phyloP scores from a whole-genome alignment of 352 stramenopile genomes.

The Globisporangium canariense region DNA sequence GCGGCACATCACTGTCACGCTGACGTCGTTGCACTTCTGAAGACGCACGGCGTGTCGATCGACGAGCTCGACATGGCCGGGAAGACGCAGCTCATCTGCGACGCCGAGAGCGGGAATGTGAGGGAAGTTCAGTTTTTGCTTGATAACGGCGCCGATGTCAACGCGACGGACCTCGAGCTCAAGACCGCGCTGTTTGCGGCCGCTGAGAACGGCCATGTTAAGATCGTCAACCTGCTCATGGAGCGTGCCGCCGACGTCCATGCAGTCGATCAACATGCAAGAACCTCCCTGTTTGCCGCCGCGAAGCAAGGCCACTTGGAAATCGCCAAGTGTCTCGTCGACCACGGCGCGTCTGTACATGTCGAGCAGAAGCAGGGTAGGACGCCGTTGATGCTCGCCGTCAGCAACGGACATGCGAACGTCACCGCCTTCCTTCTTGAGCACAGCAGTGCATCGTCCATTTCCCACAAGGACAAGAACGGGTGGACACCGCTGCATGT shows the following conservation, averaged over 20 bases:
- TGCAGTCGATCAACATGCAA: background rate
- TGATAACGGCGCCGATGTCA: background rate
- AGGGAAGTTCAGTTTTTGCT: background rate
- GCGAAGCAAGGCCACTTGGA: slow-evolving; percentile 5
- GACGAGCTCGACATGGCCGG: background rate
- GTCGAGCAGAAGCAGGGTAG: background rate
- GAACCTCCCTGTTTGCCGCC: slow-evolving; percentile 3
- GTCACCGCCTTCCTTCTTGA: slow-evolving; percentile 6
- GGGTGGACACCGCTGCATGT: slow-evolving; percentile 3
- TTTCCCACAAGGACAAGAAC: slow-evolving; percentile 1
- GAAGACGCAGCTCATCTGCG: background rate
- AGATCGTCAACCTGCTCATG: background rate
- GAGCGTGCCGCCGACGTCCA: background rate
- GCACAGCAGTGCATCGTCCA: background rate
- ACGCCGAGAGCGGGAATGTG: background rate
- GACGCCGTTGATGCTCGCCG: slow-evolving; percentile 7
- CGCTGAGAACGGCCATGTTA: background rate
- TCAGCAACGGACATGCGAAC: slow-evolving; percentile 5
- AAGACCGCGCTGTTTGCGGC: slow-evolving; percentile 8
- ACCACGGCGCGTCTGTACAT: background rate
- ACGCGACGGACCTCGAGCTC: background rate
- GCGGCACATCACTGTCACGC: background rate
- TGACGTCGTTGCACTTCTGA: background rate
- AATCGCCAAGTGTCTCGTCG: background rate
- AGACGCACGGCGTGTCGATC: background rate